phyloP scores from a whole-genome alignment of 805 yeast genomes.

The Saccharomyces jurei region DNA sequence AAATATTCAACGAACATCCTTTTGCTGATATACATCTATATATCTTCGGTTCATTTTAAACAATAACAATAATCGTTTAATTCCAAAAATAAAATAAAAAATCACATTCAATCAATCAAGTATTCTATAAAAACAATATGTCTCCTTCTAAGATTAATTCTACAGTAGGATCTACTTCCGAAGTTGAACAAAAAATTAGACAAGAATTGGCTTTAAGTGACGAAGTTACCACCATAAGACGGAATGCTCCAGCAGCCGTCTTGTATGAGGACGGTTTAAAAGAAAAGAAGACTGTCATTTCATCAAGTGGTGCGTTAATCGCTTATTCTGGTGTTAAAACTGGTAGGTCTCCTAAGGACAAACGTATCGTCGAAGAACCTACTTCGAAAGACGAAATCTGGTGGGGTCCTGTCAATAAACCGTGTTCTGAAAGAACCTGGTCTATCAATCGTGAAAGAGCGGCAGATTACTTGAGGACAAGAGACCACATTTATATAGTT shows the following conservation, averaged over 20 bases:
- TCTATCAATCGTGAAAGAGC: conserved; percentile 93
- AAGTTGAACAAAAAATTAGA: conserved; percentile 27
- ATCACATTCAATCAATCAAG: not conserved
- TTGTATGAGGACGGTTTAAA: conserved; percentile 89
- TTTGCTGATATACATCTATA: not conserved
- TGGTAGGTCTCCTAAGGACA: conserved; percentile 97
- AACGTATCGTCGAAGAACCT: conserved; percentile 92
- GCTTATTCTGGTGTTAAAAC: conserved; percentile 95
- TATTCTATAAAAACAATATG: conserved; percentile 1
- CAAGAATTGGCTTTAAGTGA: conserved; percentile 41
- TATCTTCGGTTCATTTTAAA: not conserved
- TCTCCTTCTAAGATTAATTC: conserved; percentile 12
- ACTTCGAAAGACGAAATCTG: conserved; percentile 77
- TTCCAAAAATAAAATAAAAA: not conserved
- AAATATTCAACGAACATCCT: not conserved
- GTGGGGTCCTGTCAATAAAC: conserved; percentile 99
- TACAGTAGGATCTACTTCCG: conserved; percentile 7
- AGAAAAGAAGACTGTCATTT: conserved; percentile 85
- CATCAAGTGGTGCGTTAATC: conserved; percentile 88
- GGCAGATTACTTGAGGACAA: conserved; percentile 89
- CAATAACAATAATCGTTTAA: not conserved
- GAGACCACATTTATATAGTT: conserved; percentile 86
- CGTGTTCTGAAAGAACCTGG: conserved; percentile 92
- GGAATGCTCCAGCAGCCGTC: conserved; percentile 88
- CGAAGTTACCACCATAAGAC: conserved; percentile 59